Evolutionary conservation across 306 rosid species (phyloP), one percentile per base, ranked within the genome.

Genomic region (Lotus japonicus): DNA sequence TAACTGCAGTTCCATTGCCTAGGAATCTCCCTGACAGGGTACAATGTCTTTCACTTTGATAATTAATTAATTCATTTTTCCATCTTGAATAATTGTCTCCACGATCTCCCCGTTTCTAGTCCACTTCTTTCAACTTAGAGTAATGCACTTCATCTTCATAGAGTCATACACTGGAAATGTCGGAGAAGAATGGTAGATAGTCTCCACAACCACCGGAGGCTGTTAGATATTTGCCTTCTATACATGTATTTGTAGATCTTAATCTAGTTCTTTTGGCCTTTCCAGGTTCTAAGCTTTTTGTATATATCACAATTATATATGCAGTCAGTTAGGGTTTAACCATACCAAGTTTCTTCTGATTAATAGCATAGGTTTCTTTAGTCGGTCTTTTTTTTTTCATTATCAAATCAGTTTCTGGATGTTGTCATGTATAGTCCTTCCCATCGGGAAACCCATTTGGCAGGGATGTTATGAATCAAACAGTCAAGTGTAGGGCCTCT

Each of bases 1-100:
- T 92, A 78, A 83, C 87, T 55, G 95, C 87, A 77, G 82, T 86
- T 80, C 91, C 95, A 72, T 72, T 84, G 87, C 96, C 98, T 86
- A 87, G 80, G 83, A 87, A 88, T 89, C 92, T 89, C 77, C 96
- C 98, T 17, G 97, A 92, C 89, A 84, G 97, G 91, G 97, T 89
- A 92, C 98, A 89, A 83, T 92, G 98, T 89, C 89, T 89, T 80
- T 87, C 96, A 83, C 98, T 92, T 84, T 87, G 89, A 92, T 88
- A 74, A 89, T 87, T 87, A 84, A 84, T 92, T 87, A 41, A 92
- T 88, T 88, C 88, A 84, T 92, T 83, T 81, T 82, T 87, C 90
- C 81, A 75, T 82, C 88, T 74, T 73, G 74, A 81, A 78, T 78
- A 78, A 59, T 81, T 79, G 84, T 77, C 88, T 84, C 89, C 78